Evolutionary conservation across 306 rosid genomes (phyloP).

Genomic region (Delonix regia): DNA sequence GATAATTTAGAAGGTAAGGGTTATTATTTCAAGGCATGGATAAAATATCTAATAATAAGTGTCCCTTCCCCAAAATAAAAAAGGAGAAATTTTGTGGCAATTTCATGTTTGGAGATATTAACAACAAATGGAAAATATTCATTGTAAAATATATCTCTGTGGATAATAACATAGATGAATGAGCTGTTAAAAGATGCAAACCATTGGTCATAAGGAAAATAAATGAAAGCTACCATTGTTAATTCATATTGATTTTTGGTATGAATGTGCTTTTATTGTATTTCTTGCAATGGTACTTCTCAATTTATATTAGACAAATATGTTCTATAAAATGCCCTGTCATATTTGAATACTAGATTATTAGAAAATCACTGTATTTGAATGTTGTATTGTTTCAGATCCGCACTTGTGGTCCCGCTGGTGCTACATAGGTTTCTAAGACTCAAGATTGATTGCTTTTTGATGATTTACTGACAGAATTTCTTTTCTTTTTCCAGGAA

Average conservation of each 20-base stretch:
- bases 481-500: conserved; percentile 45
- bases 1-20: background rate
- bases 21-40: background rate
- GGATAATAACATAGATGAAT: background rate
- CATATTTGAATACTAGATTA: background rate
- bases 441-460: background rate
- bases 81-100: background rate
- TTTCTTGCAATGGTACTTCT: background rate
- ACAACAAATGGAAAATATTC: background rate
- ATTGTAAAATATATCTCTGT: background rate
- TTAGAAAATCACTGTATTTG: background rate
- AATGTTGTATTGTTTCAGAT: background rate
- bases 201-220: background rate
- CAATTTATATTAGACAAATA: background rate
- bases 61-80: background rate
- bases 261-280: background rate
- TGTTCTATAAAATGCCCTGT: background rate
- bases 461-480: background rate
- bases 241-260: too few species aligned
- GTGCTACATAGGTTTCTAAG: background rate
- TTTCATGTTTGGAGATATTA: background rate
- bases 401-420: background rate
- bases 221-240: background rate
- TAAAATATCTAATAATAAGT: background rate
- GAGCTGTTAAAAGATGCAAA: background rate